A percentile compares a stretch with the other conserved stretches of the same genome.
These are phyloP conservation scores for Xerophyta viscosa DNA, from an alignment of 106 monocot species.

Conservation along the genomic window DNA sequence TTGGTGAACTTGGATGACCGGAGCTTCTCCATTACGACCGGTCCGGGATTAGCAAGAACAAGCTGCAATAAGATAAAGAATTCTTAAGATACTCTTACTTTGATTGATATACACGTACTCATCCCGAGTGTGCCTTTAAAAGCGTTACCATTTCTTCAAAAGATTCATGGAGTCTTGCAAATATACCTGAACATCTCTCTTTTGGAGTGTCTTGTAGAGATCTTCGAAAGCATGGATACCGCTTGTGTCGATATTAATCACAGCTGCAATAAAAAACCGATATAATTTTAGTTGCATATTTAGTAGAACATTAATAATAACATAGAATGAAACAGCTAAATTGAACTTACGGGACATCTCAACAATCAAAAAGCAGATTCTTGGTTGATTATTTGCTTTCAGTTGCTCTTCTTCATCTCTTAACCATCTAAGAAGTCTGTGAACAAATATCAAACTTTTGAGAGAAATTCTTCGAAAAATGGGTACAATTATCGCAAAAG, in stretches of 20 bases:
- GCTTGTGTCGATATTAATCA: conserved; percentile 66
- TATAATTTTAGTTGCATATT: too few relatives aligned
- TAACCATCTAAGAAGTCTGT: conserved; percentile 78
- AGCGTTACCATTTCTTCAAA: too few relatives aligned
- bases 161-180: too few relatives aligned
- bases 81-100: too few relatives aligned
- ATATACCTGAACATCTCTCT: conserved; percentile 51
- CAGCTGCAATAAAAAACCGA: conserved; percentile 27
- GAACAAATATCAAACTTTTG: too few relatives aligned
- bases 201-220: conserved; percentile 38
- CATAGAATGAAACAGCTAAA: too few relatives aligned
- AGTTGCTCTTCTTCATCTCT: conserved; percentile 55
- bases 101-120: too few relatives aligned
- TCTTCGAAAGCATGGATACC: conserved; percentile 69
- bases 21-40: conserved; percentile 66
- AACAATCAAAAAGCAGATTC: conserved; percentile 47
- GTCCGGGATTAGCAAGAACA: conserved; percentile 57
- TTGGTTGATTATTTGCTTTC: conserved; percentile 19
- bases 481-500: too few relatives aligned
- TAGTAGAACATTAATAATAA: too few relatives aligned
- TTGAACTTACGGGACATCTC: conserved; percentile 92
- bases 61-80: conserved; percentile 31
- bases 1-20: conserved; percentile 33
- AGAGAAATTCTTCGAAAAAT: too few relatives aligned
- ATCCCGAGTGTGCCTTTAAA: too few relatives aligned